Base-by-base conservation (phyloP, 2,329 filamentous ascomycete genomes). In the Trichocomaceae sp. region DNA sequence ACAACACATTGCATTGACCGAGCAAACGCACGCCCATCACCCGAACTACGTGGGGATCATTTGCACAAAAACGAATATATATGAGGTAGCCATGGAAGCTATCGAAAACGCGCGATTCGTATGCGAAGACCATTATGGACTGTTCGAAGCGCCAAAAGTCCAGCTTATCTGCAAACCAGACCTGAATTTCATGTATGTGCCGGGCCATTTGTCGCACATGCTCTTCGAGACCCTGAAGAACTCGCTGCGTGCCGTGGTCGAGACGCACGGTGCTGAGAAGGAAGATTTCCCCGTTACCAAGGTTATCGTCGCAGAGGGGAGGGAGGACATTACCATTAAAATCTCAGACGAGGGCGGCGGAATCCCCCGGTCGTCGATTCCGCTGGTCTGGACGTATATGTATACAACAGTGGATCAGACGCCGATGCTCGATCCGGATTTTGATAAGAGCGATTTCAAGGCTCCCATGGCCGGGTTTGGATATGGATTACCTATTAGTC, bases 341-440 rank as follows among this genome's bases (percentile, higher is more conserved):
- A 87, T 99, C 64, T 89, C 87, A 4, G 93, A 99, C 70, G 93
- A 99, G 74, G 93, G 93, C 57, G 93, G 93, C 60, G 93, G 93
- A 59, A 97, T 99, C 52, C 90, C 93, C 0, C 80, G 93, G 65
- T 95, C 88, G 64, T 83, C 90, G 51, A 97, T 99, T 60, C 93
- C 93, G 5, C 80, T 99, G 13, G 93, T 97, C n/a, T 99, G 93
- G 93, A 99, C 93, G 12, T 99, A 99, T 72, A 99, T 97, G 93
- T 99, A 99, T 72, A 99, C 93, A 35, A 99, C 93, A 2, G 93
- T 99, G 60, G 93, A 97, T 71, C 85, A 91, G 63, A 97, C 93
- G 20, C 93, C 93, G 13, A 95, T 85, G 67, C 77, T 99, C 59
- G 93, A 99, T 68, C 93, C 93, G 0, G 92, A 97, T 70, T 99